phyloP scores from a whole-genome alignment of 768 basidiomycete species.

The Lepiota brunneoincarnata region DNA sequence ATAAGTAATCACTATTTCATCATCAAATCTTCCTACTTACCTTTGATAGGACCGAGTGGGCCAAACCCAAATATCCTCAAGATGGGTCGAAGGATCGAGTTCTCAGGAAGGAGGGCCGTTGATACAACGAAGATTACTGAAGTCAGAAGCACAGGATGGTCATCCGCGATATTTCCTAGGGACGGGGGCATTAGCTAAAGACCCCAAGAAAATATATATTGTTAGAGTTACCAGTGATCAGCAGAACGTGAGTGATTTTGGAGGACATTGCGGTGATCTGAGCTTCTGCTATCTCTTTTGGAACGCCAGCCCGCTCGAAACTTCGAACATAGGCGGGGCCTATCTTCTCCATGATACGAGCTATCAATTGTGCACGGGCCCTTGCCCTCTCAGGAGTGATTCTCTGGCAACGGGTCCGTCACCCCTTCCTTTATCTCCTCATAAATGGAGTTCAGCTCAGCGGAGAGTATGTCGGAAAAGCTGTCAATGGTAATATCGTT shows the following conservation, averaged over 20 bases:
- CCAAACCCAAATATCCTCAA: conserved; percentile 33
- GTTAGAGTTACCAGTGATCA: conserved; percentile 9
- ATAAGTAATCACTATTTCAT: background rate
- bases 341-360: conserved; percentile 2
- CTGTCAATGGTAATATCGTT: conserved; percentile 1
- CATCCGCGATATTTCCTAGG: conserved; percentile 34
- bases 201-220: background rate
- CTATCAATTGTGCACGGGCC: conserved; percentile 3
- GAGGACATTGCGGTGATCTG: background rate
- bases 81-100: conserved; percentile 26
- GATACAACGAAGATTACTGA: conserved; percentile 21
- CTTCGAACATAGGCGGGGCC: conserved; percentile 1
- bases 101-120: conserved; percentile 26
- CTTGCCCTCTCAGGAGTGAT: conserved; percentile 9
- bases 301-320: background rate
- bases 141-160: conserved; percentile 28
- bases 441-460: background rate
- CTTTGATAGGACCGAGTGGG: conserved; percentile 28
- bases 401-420: conserved; percentile 10
- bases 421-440: conserved; percentile 7
- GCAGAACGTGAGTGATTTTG: background rate
- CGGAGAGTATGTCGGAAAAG: background rate
- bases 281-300: conserved; percentile 5
- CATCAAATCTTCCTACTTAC: conserved; percentile 11
- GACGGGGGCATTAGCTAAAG: background rate